Evolutionary conservation across 495 filamentous ascomycete genomes (phyloP).

Genomic region (Pyrenula massariospora): DNA sequence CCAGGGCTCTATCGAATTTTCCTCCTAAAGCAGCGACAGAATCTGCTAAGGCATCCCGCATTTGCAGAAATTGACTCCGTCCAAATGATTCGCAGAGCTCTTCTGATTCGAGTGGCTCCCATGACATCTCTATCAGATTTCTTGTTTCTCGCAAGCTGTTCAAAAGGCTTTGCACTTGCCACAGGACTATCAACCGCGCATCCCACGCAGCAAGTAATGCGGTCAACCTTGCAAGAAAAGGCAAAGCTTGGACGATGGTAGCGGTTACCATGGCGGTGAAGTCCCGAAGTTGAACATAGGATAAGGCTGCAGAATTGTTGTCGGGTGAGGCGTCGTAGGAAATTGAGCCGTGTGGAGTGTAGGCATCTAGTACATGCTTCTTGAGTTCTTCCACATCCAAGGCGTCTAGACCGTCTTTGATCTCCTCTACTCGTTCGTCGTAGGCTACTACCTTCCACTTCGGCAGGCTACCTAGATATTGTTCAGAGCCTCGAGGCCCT

Average conservation of each 20-base stretch:
- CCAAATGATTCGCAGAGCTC: constrained; percentile 13
- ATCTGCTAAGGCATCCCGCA: constrained; percentile 49
- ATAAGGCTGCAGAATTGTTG: constrained; percentile 43
- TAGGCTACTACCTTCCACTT: constrained; percentile 48
- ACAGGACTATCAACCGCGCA: constrained; percentile 60
- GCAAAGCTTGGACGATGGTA: constrained; percentile 75
- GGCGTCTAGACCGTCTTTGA: constrained; percentile 62
- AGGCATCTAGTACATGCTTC: constrained; percentile 69
- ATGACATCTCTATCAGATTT: constrained; percentile 27
- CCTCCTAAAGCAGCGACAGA: constrained; percentile 61
- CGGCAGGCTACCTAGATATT: constrained; percentile 61
- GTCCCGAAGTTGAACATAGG: constrained; percentile 58
- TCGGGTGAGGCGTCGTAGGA: constrained; percentile 36
- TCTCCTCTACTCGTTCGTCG: constrained; percentile 65
- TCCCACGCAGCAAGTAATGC: constrained; percentile 63
- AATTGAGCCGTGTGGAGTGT: constrained; percentile 48
- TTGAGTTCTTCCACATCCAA: constrained; percentile 87
- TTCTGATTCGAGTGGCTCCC: constrained; percentile 43
- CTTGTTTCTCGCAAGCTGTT: constrained; percentile 31
- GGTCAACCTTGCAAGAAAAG: constrained; percentile 62
- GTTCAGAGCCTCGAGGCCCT: constrained; percentile 13
- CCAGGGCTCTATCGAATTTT: constrained; percentile 71
- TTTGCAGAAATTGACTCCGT: constrained; percentile 45
- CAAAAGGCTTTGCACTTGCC: constrained; percentile 57
- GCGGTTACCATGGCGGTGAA: constrained; percentile 82